Base-by-base conservation (phyloP, 164 flowering plant genomes). In the Aristolochia fimbriata region DNA sequence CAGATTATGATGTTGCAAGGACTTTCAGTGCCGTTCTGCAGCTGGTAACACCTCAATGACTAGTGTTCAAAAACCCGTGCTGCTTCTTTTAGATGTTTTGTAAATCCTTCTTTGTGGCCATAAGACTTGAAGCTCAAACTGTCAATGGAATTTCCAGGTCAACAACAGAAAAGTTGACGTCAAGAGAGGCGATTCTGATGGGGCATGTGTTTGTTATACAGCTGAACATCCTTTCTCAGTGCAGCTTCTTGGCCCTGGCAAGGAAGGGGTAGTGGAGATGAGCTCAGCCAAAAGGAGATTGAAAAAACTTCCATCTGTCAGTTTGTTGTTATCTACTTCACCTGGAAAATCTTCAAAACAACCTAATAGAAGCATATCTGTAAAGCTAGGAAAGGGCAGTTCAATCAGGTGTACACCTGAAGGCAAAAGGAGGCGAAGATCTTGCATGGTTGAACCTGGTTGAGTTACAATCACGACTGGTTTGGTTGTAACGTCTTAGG, bases 1-100 rank as follows among this genome's bases (percentile, higher is more conserved):
- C 79, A 56, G 88, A 88, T 73, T 89, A 91, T 69, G 93, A 91
- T 43, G 81, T 94, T 71, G 91, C 96, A 31, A 77, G 99, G 68
- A 78, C 81, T 47, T 94, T 94, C 65, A 85, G 95, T 69, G 91
- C 99, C 6, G 85, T 94, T 61, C 83, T 91, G 54, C 97, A 88
- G 70, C 69, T 94, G 91, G 99, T 93, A 81, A 75, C 54, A 62
- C 51, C 16, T 27, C 5, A 2, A 27, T 27, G 5, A 27, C 30
- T 27, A 27, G 30, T 27, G 30, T 27, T 27, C 30, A 27, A 27
- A 2, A 5, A 27, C 2, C 5, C 30, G 3, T 27, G 30, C 5
- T 27, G 30, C 30, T 27, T 27, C 30, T 27, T 27, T 27, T 27
- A 2, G n/a, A 47, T 47, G n/a, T 47, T 47, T 14, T 7, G 7